These are phyloP conservation scores for Scedosporium boydii DNA, from an alignment of 2,329 filamentous ascomycete genomes.

Conservation along the genomic window DNA sequence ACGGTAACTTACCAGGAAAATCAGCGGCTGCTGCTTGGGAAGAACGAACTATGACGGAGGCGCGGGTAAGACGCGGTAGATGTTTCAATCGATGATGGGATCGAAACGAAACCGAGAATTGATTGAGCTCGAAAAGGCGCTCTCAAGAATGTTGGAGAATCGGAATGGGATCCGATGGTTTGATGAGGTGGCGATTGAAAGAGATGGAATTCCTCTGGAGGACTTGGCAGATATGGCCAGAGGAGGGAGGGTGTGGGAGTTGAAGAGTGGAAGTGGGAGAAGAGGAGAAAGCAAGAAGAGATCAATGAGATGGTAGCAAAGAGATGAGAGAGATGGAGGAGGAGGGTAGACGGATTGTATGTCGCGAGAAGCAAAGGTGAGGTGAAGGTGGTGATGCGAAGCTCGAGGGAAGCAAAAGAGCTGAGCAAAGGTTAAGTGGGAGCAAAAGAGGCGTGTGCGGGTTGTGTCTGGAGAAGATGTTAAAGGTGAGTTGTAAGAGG, in stretches of 20 bases:
- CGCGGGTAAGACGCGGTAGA: background rate
- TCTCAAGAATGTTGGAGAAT: background rate
- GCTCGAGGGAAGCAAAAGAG: constrained; percentile 14
- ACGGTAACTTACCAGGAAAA: background rate
- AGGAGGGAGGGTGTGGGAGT: constrained; percentile 11
- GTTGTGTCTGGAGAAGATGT: constrained; percentile 8
- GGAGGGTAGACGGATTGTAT: constrained; percentile 13
- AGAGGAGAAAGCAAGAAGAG: constrained; percentile 9
- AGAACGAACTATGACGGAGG: background rate
- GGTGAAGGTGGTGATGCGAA: constrained; percentile 14
- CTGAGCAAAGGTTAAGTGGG: constrained; percentile 12
- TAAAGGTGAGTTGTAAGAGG: constrained; percentile 15
- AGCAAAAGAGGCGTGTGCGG: background rate
- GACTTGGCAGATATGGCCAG: background rate
- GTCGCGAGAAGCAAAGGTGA: constrained; percentile 9
- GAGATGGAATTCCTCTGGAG: background rate
- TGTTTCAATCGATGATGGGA: background rate
- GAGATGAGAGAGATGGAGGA: constrained; percentile 10
- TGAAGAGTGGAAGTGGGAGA: constrained; percentile 9
- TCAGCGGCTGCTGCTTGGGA: background rate
- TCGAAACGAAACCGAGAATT: background rate
- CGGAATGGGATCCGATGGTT: background rate
- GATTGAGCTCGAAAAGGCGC: background rate
- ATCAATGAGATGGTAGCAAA: background rate
- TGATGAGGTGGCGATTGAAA: background rate